Percentiles rank a stretch among this genome's conserved stretches.
These are phyloP conservation scores for Raffaelea deltoideospora DNA, from an alignment of 2,329 filamentous ascomycete species.

Conservation along the genomic window DNA sequence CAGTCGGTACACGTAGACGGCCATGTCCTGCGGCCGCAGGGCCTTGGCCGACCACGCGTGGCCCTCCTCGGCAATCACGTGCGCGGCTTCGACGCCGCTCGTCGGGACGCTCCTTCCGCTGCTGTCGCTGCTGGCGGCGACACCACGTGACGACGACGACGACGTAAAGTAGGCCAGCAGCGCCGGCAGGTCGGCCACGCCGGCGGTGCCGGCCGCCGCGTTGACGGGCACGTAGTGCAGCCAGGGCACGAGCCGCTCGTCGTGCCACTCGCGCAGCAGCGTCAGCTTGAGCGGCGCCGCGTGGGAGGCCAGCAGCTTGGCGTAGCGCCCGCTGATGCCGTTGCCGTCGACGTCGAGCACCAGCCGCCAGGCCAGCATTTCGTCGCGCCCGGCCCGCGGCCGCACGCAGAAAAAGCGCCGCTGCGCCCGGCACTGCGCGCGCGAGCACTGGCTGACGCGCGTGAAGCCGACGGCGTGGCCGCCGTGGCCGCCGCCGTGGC, in stretches of 20 bases:
- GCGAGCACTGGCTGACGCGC: no score
- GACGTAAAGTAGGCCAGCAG: constrained; percentile 63
- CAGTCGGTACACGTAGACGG: constrained; percentile 51
- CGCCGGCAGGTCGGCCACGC: constrained; percentile 60
- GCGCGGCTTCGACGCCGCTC: constrained; percentile 40
- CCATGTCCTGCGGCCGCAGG: constrained; percentile 57
- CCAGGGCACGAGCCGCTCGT: constrained; percentile 59
- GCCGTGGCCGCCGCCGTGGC: constrained; percentile 19
- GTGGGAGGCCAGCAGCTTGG: constrained; percentile 53
- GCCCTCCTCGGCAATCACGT: constrained; percentile 49
- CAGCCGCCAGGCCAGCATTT: constrained; percentile 21
- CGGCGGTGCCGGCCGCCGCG: constrained; percentile 49
- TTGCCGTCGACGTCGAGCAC: constrained; percentile 62
- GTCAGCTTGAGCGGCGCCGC: constrained; percentile 64
- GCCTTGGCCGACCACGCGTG: constrained; percentile 55
- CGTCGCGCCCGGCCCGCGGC: no score
- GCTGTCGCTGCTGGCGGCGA: no score
- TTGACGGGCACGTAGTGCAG: constrained; percentile 73
- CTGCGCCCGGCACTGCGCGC: no score
- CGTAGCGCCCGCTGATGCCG: constrained; percentile 47
- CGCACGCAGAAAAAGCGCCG: no score
- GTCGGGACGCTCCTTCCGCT: no score
- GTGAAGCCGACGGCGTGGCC: constrained; percentile 36
- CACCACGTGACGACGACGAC: no score
- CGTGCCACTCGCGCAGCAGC: constrained; percentile 69